Evolutionary conservation across 495 filamentous ascomycete species (phyloP).

Genomic region (Penicillium alfredii): DNA sequence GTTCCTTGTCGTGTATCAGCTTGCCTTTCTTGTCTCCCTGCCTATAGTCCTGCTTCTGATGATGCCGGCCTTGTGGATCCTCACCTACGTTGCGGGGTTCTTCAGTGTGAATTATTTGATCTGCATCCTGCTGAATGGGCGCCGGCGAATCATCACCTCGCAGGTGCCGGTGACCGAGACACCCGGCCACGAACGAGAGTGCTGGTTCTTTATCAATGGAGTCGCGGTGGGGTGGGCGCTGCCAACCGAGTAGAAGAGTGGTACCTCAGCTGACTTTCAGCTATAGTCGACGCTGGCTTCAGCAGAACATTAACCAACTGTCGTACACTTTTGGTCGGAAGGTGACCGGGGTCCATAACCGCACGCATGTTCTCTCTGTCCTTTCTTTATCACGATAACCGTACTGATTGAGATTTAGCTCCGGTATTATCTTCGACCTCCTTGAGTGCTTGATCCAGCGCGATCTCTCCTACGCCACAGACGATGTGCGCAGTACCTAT

Average conservation of each 20-base stretch:
- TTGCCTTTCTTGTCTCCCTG: constrained; percentile 35
- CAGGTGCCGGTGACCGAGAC: constrained; percentile 14
- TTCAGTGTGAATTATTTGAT: constrained; percentile 43
- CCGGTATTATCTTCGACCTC: constrained; percentile 66
- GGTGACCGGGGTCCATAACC: constrained; percentile 77
- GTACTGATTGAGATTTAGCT: constrained; percentile 9
- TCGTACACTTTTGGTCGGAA: constrained; percentile 69
- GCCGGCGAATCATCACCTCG: constrained; percentile 20
- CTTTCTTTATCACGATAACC: not conserved
- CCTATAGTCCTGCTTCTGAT: constrained; percentile 42
- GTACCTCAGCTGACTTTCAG: constrained; percentile 1
- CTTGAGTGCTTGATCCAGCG: constrained; percentile 74
- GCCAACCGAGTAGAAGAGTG: too few species aligned
- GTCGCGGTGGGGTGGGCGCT: constrained; percentile 28
- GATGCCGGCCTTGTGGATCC: constrained; percentile 47
- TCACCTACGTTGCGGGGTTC: constrained; percentile 29
- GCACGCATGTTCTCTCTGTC: constrained; percentile 42
- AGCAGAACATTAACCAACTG: constrained; percentile 65
- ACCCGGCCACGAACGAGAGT: constrained; percentile 23
- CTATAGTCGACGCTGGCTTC: constrained; percentile 41
- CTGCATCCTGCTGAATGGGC: constrained; percentile 43
- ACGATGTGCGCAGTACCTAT: constrained; percentile 53
- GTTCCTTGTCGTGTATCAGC: constrained; percentile 38
- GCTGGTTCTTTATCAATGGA: constrained; percentile 39
- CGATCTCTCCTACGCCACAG: constrained; percentile 65